phyloP scores from a whole-genome alignment of 2,329 filamentous ascomycete genomes.

The Lachnellula willkommii region DNA sequence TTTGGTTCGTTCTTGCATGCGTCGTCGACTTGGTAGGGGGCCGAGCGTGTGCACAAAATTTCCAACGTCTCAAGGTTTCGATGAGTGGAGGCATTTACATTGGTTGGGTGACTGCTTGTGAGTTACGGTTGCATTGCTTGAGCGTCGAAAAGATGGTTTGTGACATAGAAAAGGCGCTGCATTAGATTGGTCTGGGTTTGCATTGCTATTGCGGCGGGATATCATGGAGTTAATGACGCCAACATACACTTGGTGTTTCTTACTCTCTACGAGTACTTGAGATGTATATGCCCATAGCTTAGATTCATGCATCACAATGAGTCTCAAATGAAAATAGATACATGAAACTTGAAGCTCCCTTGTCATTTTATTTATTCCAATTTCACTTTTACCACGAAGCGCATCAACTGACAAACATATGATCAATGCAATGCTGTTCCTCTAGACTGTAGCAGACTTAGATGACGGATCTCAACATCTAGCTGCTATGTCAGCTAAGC shows the following conservation, averaged over 20 bases:
- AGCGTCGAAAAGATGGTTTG: not conserved
- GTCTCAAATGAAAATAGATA: not conserved
- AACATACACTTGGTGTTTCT: not conserved
- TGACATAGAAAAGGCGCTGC: slow-evolving; percentile 4
- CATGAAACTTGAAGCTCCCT: too few relatives aligned
- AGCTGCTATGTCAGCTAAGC: too few relatives aligned
- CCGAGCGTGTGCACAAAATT: not conserved
- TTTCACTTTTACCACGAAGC: too few relatives aligned
- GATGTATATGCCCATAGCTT: too few relatives aligned
- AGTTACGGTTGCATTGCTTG: not conserved
- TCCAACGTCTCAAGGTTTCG: not conserved
- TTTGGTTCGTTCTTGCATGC: not conserved
- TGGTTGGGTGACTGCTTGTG: not conserved
- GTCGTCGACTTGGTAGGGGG: not conserved
- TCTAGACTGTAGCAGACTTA: too few relatives aligned
- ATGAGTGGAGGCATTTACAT: slow-evolving; percentile 1
- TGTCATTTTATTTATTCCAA: too few relatives aligned
- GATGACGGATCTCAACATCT: too few relatives aligned
- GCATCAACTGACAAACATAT: too few relatives aligned
- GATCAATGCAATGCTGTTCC: too few relatives aligned
- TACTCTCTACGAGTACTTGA: not conserved
- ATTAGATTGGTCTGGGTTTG: slow-evolving; percentile 5
- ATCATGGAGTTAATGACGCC: not conserved
- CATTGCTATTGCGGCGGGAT: not conserved
- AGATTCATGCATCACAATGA: not conserved